These are phyloP conservation scores for Thelonectria rubi DNA, from an alignment of 2,329 filamentous ascomycete species.

Conservation along the genomic window DNA sequence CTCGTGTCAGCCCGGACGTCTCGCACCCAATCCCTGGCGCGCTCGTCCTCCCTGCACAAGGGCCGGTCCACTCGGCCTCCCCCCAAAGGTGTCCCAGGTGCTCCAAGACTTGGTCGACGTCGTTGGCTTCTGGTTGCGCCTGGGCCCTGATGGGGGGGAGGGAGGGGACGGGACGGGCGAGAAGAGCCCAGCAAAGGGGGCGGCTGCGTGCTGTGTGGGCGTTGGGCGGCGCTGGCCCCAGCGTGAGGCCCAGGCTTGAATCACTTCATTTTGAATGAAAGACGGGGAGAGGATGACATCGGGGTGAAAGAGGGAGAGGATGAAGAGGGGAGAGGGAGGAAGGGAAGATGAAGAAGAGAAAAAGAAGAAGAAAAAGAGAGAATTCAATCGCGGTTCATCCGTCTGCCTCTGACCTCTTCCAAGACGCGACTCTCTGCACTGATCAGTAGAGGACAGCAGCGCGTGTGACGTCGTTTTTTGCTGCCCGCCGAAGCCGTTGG, in stretches of 20 bases:
- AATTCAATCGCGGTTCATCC: no score
- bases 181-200: no score
- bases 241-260: conserved; percentile 35
- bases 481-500: conserved; percentile 1
- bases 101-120: conserved; percentile 23
- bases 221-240: conserved; percentile 23
- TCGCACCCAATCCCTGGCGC: conserved; percentile 45
- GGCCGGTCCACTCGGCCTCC: conserved; percentile 38
- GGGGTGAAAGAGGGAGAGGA: neutral
- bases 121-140: conserved; percentile 28
- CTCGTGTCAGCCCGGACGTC: conserved; percentile 47
- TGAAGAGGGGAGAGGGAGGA: neutral
- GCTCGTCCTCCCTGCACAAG: conserved; percentile 39
- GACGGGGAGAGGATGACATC: neutral
- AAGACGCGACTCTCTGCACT: no score
- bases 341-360: neutral
- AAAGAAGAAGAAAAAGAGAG: neutral
- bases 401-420: no score
- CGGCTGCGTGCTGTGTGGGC: no score
- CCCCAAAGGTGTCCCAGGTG: conserved; percentile 33
- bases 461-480: neutral
- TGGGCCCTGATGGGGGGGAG: conserved; percentile 15
- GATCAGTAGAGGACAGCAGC: neutral
- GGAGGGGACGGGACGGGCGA: no score
- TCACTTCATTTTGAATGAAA: conserved; percentile 35